phyloP scores from a whole-genome alignment of 441 rosid genomes.

The Macaranga tanarius region DNA sequence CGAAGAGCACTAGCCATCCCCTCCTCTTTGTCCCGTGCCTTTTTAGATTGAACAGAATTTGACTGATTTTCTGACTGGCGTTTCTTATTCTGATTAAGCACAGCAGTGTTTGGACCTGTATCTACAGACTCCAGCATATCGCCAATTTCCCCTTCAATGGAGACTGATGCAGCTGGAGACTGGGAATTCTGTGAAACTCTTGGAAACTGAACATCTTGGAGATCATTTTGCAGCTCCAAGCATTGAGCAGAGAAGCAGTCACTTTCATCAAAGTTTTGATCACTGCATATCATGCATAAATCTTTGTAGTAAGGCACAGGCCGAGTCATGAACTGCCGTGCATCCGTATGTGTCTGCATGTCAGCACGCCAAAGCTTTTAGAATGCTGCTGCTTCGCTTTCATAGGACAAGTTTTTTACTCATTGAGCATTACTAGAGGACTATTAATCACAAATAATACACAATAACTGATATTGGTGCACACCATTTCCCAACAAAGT shows the following conservation, averaged over 20 bases:
- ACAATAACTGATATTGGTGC: neutral
- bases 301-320: conserved; percentile 85
- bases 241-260: conserved; percentile 53
- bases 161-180: conserved; percentile 39
- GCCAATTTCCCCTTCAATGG: conserved; percentile 46
- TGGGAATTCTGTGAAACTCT: conserved; percentile 29
- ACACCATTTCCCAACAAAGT: neutral
- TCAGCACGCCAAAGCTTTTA: conserved; percentile 16
- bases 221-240: conserved; percentile 49
- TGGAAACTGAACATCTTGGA: conserved; percentile 33
- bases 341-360: conserved; percentile 63
- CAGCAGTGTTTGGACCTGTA: conserved; percentile 26
- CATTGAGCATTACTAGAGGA: neutral
- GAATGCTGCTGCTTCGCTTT: neutral
- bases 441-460: neutral
- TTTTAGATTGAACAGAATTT: conserved; percentile 37
- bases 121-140: conserved; percentile 26
- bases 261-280: conserved; percentile 43
- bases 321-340: conserved; percentile 80
- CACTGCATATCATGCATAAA: conserved; percentile 60
- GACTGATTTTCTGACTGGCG: conserved; percentile 41
- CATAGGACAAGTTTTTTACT: neutral
- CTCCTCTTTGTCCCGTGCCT: conserved; percentile 37
- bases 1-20: conserved; percentile 23
- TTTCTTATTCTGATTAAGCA: conserved; percentile 39